A percentile compares a stretch with the other conserved stretches of the same genome.
Conservation (phyloP, 345 rosid species). For the Aegle marmelos region DNA sequence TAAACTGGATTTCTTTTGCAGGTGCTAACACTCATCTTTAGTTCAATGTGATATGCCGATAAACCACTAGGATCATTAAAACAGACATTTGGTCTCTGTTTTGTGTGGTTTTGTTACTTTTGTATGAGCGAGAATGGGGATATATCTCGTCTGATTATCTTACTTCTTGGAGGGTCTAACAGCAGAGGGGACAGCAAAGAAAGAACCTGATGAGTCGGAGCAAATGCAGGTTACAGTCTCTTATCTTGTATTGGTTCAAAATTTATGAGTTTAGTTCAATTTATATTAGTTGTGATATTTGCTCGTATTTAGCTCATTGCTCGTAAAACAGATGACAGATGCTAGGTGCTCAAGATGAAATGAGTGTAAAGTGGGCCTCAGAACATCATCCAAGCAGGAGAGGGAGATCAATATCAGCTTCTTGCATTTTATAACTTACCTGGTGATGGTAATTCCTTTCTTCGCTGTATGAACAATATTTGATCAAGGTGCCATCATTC, state of each 20-base stretch:
- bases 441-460: not conserved
- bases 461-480: not conserved
- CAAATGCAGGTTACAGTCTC: conserved; percentile 63
- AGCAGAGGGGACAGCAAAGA: conserved; percentile 68
- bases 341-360: conserved; percentile 72
- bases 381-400: conserved; percentile 98
- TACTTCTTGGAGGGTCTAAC: conserved; percentile 79
- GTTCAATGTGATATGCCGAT: not conserved
- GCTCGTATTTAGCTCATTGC: not conserved
- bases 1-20: not conserved
- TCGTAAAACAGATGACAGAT: conserved; percentile 24
- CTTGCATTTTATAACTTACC: not conserved
- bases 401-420: conserved; percentile 92
- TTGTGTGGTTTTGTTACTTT: conserved; percentile 1
- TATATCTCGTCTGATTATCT: not conserved
- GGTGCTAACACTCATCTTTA: not conserved
- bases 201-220: conserved; percentile 81
- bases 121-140: not conserved
- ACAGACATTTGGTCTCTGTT: too few species aligned
- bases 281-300: not conserved
- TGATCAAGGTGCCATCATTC: too few species aligned
- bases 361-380: conserved; percentile 63
- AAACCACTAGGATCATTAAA: not conserved
- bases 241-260: not conserved
- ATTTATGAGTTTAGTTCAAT: not conserved